Evolutionary conservation across 768 basidiomycete species (phyloP).

Genomic region (Pilatotrama ljubarskyi): DNA sequence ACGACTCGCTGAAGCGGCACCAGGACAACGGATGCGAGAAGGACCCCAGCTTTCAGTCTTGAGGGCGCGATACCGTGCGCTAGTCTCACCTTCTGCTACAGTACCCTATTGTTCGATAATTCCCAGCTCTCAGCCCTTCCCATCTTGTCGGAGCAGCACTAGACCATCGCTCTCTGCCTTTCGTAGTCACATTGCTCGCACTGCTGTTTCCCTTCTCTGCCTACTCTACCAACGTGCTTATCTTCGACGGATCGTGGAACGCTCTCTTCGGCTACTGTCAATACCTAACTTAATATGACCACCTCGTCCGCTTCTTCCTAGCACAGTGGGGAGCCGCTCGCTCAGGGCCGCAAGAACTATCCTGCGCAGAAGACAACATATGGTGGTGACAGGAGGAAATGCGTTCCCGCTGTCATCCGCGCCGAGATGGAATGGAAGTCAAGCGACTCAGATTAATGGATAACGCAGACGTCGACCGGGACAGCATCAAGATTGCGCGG

Average conservation of each 20-base stretch:
- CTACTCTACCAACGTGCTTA: slow-evolving; percentile 8
- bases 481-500: slow-evolving; percentile 2
- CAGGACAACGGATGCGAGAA: slow-evolving; percentile 80
- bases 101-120: slow-evolving; percentile 12
- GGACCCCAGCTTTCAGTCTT: slow-evolving; percentile 41
- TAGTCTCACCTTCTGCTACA: slow-evolving; percentile 6
- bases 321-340: background rate
- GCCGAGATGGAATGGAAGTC: slow-evolving; percentile 4
- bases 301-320: background rate
- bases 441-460: slow-evolving; percentile 1
- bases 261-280: slow-evolving; percentile 12
- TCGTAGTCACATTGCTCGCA: slow-evolving; percentile 1
- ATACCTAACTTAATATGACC: slow-evolving; percentile 11
- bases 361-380: background rate
- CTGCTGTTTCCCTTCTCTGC: background rate
- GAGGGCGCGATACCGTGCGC: slow-evolving; percentile 6
- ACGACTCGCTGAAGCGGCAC: slow-evolving; percentile 80
- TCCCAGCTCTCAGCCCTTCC: background rate
- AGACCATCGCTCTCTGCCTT: background rate
- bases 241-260: slow-evolving; percentile 1
- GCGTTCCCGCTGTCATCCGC: too few species aligned
- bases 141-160: slow-evolving; percentile 4
- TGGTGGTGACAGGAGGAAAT: background rate
- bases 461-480: background rate
- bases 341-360: background rate